Percentiles rank a stretch among this genome's conserved stretches.
phyloP scores from a whole-genome alignment of 2,329 filamentous ascomycete species.

The Cercospora sesami region DNA sequence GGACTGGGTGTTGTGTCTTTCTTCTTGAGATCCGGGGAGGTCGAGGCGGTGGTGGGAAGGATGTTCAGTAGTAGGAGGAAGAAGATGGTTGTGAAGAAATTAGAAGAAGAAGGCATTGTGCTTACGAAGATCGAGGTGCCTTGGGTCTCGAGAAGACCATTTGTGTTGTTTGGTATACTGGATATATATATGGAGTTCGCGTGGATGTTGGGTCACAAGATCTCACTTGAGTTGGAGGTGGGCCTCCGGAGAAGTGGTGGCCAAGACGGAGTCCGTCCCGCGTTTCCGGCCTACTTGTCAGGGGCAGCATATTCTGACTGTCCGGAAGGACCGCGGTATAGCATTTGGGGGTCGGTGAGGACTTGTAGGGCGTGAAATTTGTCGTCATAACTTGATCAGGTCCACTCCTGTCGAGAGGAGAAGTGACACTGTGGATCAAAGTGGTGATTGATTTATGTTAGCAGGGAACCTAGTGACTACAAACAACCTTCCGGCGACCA shows the following conservation, averaged over 20 bases:
- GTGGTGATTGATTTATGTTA: neutral
- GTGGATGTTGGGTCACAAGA: neutral
- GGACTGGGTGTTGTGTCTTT: constrained; percentile 2
- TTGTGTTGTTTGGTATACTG: neutral
- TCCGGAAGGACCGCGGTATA: neutral
- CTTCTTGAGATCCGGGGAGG: neutral
- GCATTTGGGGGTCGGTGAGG: neutral
- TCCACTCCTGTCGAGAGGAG: neutral
- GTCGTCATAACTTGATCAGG: neutral
- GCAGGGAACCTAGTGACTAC: neutral
- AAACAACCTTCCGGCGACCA: neutral
- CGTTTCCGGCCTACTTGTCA: neutral
- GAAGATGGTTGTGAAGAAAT: neutral
- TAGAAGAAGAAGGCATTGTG: neutral
- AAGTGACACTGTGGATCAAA: neutral
- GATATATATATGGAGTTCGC: neutral
- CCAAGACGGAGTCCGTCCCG: neutral
- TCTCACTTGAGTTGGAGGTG: neutral
- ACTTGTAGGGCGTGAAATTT: neutral
- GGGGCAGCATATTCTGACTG: neutral
- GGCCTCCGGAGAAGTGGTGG: constrained; percentile 3
- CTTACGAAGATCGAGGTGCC: neutral
- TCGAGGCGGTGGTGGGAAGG: neutral
- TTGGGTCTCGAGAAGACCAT: neutral
- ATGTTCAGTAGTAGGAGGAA: neutral